phyloP scores from a whole-genome alignment of 768 basidiomycete genomes.

The Thelephora ganbajun region DNA sequence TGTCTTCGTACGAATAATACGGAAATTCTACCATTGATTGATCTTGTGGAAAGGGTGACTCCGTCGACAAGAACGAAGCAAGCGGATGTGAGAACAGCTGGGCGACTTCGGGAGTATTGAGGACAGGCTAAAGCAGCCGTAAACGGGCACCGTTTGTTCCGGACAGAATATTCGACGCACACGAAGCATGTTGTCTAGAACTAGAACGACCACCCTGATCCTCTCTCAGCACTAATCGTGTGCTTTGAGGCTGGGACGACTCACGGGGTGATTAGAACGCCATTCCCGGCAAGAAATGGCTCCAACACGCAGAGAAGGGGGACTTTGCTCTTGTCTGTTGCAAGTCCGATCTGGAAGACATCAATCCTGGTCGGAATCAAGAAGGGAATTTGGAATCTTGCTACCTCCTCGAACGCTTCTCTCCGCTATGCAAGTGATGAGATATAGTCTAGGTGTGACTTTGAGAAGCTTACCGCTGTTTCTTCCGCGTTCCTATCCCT shows the following conservation, averaged over 20 bases:
- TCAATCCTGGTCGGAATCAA: background rate
- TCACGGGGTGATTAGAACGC: conserved; percentile 74
- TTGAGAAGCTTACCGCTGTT: conserved; percentile 47
- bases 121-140: conserved; percentile 41
- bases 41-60: conserved; percentile 41
- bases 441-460: background rate
- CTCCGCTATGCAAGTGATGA: conserved; percentile 28
- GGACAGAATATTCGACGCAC: conserved; percentile 23
- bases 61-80: conserved; percentile 49
- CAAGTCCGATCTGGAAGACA: conserved; percentile 59
- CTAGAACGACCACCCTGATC: conserved; percentile 68
- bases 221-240: background rate
- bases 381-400: background rate
- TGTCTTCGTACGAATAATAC: conserved; percentile 56
- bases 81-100: conserved; percentile 82
- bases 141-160: background rate
- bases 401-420: conserved; percentile 85
- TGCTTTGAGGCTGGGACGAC: conserved; percentile 15
- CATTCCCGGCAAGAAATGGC: conserved; percentile 61
- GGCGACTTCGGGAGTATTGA: conserved; percentile 68
- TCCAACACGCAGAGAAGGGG: conserved; percentile 69
- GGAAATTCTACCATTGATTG: conserved; percentile 38
- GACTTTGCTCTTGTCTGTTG: conserved; percentile 51
- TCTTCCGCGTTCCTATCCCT: conserved; percentile 59
- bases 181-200: conserved; percentile 63